These are phyloP conservation scores for Clavariopsis aquatica DNA, from an alignment of 495 filamentous ascomycete genomes.

Conservation along the genomic window DNA sequence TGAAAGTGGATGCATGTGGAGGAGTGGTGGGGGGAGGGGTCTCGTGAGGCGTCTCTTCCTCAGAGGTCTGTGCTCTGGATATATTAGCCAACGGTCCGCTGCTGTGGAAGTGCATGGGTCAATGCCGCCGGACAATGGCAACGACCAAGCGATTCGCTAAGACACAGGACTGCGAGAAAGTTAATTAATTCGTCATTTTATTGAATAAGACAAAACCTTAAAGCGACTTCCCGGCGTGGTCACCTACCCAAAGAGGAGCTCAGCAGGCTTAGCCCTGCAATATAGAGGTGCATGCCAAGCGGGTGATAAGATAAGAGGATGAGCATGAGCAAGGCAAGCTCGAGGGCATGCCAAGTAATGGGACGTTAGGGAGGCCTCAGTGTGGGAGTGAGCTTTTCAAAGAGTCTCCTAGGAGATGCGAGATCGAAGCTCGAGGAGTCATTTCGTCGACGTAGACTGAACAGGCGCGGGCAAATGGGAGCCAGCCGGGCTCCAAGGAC, in stretches of 20 bases:
- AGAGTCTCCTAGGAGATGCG: not conserved
- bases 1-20: slow-evolving; percentile 12
- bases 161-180: slow-evolving; percentile 3
- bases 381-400: not conserved
- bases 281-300: slow-evolving; percentile 29
- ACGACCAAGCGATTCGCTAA: slow-evolving; percentile 12
- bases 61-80: slow-evolving; percentile 23
- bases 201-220: slow-evolving; percentile 35
- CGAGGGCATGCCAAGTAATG: slow-evolving; percentile 1
- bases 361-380: slow-evolving; percentile 1
- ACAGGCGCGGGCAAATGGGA: not conserved
- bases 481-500: not conserved
- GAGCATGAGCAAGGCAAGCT: slow-evolving; percentile 11
- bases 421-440: not conserved
- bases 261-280: not conserved
- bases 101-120: slow-evolving; percentile 19
- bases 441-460: not conserved
- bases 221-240: slow-evolving; percentile 1
- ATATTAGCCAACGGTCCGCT: slow-evolving; percentile 30
- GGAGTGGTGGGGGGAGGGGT: slow-evolving; percentile 24
- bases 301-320: slow-evolving; percentile 28
- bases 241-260: slow-evolving; percentile 31
- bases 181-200: slow-evolving; percentile 31
- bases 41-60: slow-evolving; percentile 21
- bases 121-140: not conserved